Base-by-base conservation (phyloP, 1,284 basidiomycete genomes). In the Trichosporon coremiiforme region DNA sequence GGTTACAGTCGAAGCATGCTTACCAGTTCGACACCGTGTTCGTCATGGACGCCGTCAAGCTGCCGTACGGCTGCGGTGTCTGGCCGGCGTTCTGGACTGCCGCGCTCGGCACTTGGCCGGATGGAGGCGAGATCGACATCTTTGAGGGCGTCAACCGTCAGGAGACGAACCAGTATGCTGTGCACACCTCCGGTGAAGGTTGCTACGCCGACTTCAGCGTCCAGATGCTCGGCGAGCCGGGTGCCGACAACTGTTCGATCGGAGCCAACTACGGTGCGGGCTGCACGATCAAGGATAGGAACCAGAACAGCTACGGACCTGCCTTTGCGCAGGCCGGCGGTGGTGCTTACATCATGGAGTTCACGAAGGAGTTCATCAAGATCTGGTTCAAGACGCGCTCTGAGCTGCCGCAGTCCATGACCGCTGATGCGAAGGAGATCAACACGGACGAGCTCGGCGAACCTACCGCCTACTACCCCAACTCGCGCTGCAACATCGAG, bases 381-480 rank as follows among this genome's bases (percentile, higher is more conserved):
- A 86, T 93, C 66, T 93, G 91, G 92, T 92, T 91, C 84, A 90
- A 91, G 82, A 82, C 86, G 67, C 87, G 91, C 47, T 79, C 86
- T 6, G 83, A 85, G 60, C 85, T 93, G 35, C 91, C 91, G 0
- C 77, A 76, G 12, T 82, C 84, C 4, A 75, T 93, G 33, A 85
- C 86, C 2, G 84, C 84, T 76, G 87, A 71, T n/a, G 84, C 85
- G 3, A 87, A 71, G 70, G 85, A 84, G 12, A 85, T 93, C 74
- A 88, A 92, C 80, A 90, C 89, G 0, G 82, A 86, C 6, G 83
- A 85, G 1, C 85, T 93, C 2, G 91, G 91, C 12, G 86, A 83
- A 13, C 91, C 92, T 0, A 85, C 88, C 4, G 91, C 87, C 0
- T 89, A 89, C 74, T 93, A 89, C 86, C 87, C 89, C 0, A 82